Percentiles rank a stretch among this genome's conserved stretches.
Conservation (phyloP, 495 filamentous ascomycete species). For the Hypoxylon fuscum region DNA sequence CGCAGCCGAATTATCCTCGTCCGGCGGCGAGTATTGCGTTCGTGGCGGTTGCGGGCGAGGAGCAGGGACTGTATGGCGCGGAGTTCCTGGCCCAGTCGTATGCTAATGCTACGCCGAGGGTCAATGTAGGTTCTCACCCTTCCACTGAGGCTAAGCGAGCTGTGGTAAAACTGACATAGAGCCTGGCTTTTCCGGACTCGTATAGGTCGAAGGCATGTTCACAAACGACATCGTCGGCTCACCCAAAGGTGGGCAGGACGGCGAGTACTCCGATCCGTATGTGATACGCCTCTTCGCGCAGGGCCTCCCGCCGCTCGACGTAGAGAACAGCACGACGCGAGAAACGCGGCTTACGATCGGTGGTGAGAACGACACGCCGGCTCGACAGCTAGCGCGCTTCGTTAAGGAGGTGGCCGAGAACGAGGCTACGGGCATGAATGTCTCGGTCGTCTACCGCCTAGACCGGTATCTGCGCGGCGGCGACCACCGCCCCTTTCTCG, state of each 20-base stretch:
- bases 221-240: slow-evolving; percentile 64
- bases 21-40: slow-evolving; percentile 62
- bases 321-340: slow-evolving; percentile 46
- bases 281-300: slow-evolving; percentile 62
- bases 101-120: slow-evolving; percentile 49
- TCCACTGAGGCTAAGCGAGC: not conserved
- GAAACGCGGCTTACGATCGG: slow-evolving; percentile 53
- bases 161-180: not conserved
- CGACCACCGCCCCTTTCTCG: slow-evolving; percentile 62
- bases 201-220: slow-evolving; percentile 61
- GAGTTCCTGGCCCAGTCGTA: slow-evolving; percentile 57
- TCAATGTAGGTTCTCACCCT: slow-evolving; percentile 34
- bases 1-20: slow-evolving; percentile 40
- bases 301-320: slow-evolving; percentile 49
- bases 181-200: not conserved
- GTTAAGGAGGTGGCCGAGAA: slow-evolving; percentile 62
- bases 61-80: slow-evolving; percentile 61
- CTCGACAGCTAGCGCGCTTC: slow-evolving; percentile 61
- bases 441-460: slow-evolving; percentile 58
- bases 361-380: slow-evolving; percentile 63
- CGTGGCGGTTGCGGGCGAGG: slow-evolving; percentile 62
- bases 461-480: slow-evolving; percentile 64
- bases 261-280: slow-evolving; percentile 52
- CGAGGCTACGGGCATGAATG: slow-evolving; percentile 53
- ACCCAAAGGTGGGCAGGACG: slow-evolving; percentile 47